Percentiles rank a stretch among this genome's conserved stretches.
These are phyloP conservation scores for Ensete ventricosum DNA, from an alignment of 176 grass and related monocot species.

Conservation along the genomic window DNA sequence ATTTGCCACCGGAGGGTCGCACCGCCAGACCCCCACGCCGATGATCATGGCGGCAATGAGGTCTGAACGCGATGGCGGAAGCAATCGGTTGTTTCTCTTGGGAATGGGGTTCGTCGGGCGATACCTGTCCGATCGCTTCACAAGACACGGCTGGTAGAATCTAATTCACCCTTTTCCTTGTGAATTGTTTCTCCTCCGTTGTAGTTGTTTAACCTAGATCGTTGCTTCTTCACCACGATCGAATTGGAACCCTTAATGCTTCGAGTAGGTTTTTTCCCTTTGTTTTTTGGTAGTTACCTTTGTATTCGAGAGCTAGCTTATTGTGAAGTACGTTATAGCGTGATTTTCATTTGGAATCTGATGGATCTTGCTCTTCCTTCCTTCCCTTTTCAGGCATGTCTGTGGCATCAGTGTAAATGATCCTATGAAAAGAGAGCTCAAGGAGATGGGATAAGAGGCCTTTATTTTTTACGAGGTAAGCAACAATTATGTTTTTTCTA, in stretches of 20 bases:
- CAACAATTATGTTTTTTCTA: constrained; percentile 23
- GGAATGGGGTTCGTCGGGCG: constrained; percentile 69
- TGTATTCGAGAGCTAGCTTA: too few species aligned
- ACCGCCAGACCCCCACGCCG: too few species aligned
- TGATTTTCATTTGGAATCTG: not conserved
- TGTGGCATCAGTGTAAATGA: constrained; percentile 53
- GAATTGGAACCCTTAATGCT: not conserved
- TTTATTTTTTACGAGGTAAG: constrained; percentile 48
- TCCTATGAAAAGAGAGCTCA: constrained; percentile 43
- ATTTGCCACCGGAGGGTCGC: not conserved
- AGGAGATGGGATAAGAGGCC: constrained; percentile 45
- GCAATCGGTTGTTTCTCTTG: constrained; percentile 43
- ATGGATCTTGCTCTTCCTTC: not conserved
- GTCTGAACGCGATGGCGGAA: not conserved
- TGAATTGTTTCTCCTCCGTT: not conserved
- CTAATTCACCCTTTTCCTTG: not conserved
- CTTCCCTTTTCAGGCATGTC: constrained; percentile 37
- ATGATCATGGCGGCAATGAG: not conserved
- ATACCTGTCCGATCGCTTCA: constrained; percentile 45
- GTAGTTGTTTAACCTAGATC: not conserved
- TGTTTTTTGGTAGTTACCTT: too few species aligned
- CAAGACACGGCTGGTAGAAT: constrained; percentile 46
- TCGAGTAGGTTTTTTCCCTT: not conserved
- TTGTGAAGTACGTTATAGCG: too few species aligned
- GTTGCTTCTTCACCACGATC: not conserved